Evolutionary conservation across 1,139 yeast genomes (phyloP).

Genomic region (Geotrichum citri-aurantii): DNA sequence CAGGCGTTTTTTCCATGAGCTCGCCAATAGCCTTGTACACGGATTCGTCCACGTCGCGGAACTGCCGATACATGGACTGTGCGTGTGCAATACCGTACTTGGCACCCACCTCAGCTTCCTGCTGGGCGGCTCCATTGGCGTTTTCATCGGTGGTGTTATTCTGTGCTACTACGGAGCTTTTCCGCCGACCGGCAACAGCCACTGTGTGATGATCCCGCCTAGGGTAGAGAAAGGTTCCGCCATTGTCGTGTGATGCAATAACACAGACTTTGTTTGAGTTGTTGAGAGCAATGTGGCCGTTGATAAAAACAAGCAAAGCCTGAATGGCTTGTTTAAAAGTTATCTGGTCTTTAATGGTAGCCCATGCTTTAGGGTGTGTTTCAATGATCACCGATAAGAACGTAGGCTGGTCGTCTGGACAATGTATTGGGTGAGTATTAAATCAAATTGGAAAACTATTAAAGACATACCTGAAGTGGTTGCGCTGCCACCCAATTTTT

Average conservation of each 20-base stretch:
- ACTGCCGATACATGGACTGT: conserved; percentile 73
- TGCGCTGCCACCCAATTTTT: conserved; percentile 27
- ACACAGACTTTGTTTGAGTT: conserved; percentile 82
- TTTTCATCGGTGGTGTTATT: conserved; percentile 30
- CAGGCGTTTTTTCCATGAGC: conserved; percentile 39
- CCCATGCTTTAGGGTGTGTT: conserved; percentile 75
- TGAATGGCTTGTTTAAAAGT: conserved; percentile 52
- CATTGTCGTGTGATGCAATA: conserved; percentile 67
- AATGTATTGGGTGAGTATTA: conserved; percentile 2
- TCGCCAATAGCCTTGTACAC: conserved; percentile 57
- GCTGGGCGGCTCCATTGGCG: conserved; percentile 14
- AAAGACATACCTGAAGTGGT: conserved; percentile 18
- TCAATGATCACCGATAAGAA: conserved; percentile 75
- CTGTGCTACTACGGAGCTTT: conserved; percentile 7
- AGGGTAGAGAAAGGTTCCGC: conserved; percentile 73
- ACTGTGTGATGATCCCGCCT: conserved; percentile 16
- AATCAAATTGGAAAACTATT: conserved; percentile 6
- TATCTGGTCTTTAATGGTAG: conserved; percentile 42
- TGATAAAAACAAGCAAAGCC: conserved; percentile 62
- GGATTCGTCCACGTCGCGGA: conserved; percentile 71
- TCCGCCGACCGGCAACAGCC: conserved; percentile 3
- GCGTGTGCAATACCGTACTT: conserved; percentile 28
- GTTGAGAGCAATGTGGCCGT: conserved; percentile 81
- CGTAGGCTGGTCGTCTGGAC: conserved; percentile 68
- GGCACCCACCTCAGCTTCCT: conserved; percentile 13